These are phyloP conservation scores for Botrytis deweyae DNA, from an alignment of 2,329 filamentous ascomycete genomes.

Conservation along the genomic window DNA sequence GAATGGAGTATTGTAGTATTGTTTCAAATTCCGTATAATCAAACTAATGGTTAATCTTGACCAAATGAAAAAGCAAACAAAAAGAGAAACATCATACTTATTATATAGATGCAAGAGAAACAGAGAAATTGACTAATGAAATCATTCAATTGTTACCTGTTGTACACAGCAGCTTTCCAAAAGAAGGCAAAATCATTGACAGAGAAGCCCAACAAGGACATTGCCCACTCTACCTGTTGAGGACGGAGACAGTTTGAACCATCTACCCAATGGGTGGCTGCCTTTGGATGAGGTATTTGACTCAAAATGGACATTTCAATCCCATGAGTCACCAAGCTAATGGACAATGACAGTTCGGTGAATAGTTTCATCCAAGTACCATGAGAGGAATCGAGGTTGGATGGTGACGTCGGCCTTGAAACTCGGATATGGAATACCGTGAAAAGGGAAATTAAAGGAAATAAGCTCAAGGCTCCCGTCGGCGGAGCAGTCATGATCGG, in stretches of 20 bases:
- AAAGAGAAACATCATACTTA: constrained; percentile 8
- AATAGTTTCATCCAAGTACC: neutral
- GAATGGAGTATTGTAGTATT: neutral
- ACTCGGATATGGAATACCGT: neutral
- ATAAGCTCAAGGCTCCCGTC: neutral
- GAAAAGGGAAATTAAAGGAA: neutral
- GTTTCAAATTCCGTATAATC: neutral
- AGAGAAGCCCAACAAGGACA: neutral
- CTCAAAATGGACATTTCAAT: neutral
- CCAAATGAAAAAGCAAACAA: constrained; percentile 13
- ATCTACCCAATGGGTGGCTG: constrained; percentile 10
- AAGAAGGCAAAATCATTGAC: neutral
- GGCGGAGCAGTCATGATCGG: neutral
- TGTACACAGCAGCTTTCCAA: neutral
- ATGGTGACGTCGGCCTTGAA: neutral
- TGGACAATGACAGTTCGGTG: constrained; percentile 6
- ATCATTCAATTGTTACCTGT: constrained; percentile 6
- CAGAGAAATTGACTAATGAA: constrained; percentile 3
- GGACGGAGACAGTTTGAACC: neutral
- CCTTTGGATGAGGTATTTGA: constrained; percentile 1
- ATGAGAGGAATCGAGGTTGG: neutral
- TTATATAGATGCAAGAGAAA: neutral
- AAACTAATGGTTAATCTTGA: constrained; percentile 9
- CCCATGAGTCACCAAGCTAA: constrained; percentile 12
- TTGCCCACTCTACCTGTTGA: neutral